Evolutionary conservation across 78 protist species (phyloP).

Genomic region (Planoprotostelium fungivorum): DNA sequence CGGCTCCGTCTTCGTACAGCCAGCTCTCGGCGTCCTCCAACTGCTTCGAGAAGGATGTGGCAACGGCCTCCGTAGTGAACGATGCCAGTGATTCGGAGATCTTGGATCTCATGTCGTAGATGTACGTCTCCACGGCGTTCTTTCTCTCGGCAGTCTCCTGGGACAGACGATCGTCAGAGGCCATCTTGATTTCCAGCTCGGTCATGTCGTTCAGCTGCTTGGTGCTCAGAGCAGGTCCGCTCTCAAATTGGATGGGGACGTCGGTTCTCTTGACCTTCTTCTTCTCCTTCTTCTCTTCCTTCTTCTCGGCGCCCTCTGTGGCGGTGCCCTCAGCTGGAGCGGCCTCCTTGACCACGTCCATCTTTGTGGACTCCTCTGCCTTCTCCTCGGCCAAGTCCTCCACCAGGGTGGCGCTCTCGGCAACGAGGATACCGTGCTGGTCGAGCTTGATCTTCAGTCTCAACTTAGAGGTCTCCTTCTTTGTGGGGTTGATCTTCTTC

Average conservation of each 20-base stretch:
- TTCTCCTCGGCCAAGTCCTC: slow-evolving; percentile 43
- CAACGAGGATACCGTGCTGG: slow-evolving; percentile 60
- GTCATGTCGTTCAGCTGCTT: slow-evolving; percentile 9
- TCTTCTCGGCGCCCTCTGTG: slow-evolving; percentile 26
- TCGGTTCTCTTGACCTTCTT: slow-evolving; percentile 53
- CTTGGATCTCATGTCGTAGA: slow-evolving; percentile 76
- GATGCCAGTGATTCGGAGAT: slow-evolving; percentile 22
- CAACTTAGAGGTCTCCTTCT: slow-evolving; percentile 16
- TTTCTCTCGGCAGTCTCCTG: slow-evolving; percentile 57
- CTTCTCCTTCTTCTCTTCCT: slow-evolving; percentile 25
- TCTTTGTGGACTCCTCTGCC: slow-evolving; percentile 26
- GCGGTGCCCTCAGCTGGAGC: slow-evolving; percentile 2
- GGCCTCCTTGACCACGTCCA: slow-evolving; percentile 25
- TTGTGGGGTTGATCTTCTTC: slow-evolving; percentile 6
- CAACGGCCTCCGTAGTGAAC: slow-evolving; percentile 34
- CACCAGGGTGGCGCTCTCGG: slow-evolving; percentile 65
- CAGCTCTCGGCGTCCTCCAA: slow-evolving; percentile 71
- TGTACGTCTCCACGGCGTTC: slow-evolving; percentile 82
- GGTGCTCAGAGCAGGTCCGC: slow-evolving; percentile 16
- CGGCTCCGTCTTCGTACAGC: slow-evolving; percentile 93
- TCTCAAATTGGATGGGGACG: slow-evolving; percentile 11
- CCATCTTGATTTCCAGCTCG: slow-evolving; percentile 73
- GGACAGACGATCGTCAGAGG: slow-evolving; percentile 50
- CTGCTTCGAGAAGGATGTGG: slow-evolving; percentile 15
- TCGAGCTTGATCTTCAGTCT: slow-evolving; percentile 76